phyloP scores from a whole-genome alignment of 2,329 filamentous ascomycete genomes.

The Blastomyces silverae region DNA sequence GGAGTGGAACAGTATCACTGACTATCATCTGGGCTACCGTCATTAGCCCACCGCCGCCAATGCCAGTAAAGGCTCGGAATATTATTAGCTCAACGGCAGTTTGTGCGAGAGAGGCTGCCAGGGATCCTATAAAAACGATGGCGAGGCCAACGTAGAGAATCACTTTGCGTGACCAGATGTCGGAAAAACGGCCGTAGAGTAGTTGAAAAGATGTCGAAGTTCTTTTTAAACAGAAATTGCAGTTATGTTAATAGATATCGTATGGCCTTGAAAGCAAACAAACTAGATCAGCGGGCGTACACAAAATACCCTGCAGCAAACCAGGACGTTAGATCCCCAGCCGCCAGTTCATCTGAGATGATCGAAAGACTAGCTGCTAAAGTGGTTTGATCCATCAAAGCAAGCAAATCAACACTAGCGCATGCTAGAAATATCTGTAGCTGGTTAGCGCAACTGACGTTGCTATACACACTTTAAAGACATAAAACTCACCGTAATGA shows the following conservation, averaged over 20 bases:
- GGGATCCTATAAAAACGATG: constrained; percentile 51
- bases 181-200: constrained; percentile 56
- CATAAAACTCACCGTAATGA: constrained; percentile 44
- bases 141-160: constrained; percentile 50
- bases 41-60: constrained; percentile 55
- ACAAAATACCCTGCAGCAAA: constrained; percentile 53
- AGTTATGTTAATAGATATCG: constrained; percentile 68
- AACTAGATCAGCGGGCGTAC: constrained; percentile 43
- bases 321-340: constrained; percentile 49
- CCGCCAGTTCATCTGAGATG: constrained; percentile 47
- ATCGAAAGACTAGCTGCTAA: constrained; percentile 51
- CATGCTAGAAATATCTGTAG: constrained; percentile 52
- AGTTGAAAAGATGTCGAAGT: constrained; percentile 62
- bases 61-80: constrained; percentile 54
- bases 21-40: constrained; percentile 56
- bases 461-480: background rate
- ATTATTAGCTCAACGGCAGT: constrained; percentile 53
- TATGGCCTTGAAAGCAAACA: background rate
- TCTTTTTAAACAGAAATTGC: constrained; percentile 54
- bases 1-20: constrained; percentile 53
- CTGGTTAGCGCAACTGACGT: background rate
- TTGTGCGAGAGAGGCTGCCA: constrained; percentile 53
- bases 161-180: constrained; percentile 55
- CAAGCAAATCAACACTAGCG: constrained; percentile 50
- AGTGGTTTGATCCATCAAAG: constrained; percentile 54